Base-by-base conservation (phyloP, 768 basidiomycete species). In the Mycena belliarum region DNA sequence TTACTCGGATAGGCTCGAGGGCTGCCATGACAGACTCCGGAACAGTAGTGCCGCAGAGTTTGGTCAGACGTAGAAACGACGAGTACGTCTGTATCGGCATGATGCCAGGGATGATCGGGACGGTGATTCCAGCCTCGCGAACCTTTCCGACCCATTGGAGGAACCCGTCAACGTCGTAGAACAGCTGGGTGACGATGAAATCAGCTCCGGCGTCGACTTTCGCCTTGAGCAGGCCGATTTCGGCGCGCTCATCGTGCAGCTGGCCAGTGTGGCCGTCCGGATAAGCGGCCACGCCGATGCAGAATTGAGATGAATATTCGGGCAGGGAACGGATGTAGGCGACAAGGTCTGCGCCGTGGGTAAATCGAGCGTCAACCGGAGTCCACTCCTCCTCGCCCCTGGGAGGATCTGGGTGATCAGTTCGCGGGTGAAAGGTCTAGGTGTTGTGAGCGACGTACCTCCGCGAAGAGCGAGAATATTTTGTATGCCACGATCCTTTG, bases 41-140 rank as follows among this genome's bases (percentile, higher is more conserved):
- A 18, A 98, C 86, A 21, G 78, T 79, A 4, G 87, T 85, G 18
- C 90, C 89, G 60, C 93, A 95, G 42, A 99, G 78, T 70, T 95
- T 97, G 21, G 88, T 91, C 65, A 98, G 78, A 44, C 97, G 87
- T 43, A 89, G 77, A 74, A 99, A 98, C 1, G 97, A 97, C 5
- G 89, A 84, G 69, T 95, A 96, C 23, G 92, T 98, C 69, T 98
- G 97, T 54, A 99, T 93, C 0, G 97, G 96, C 95, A 98, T 97
- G 52, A 98, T 85, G 12, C 95, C 94, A 10, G 97, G 94, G 59
- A 99, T 88, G 63, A 99, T 85, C 1, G 97, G 96, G 2, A 95
- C 83, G 0, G 72, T 81, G 67, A 99, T 94, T 29, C 95, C 97
- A 95, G 66, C 85, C 18, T 73, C 76, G 58, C 94, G 78, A 46